Evolutionary conservation across 495 filamentous ascomycete species (phyloP), one percentile per base, ranked within the genome.

Genomic region (Aspergillus biplanus): DNA sequence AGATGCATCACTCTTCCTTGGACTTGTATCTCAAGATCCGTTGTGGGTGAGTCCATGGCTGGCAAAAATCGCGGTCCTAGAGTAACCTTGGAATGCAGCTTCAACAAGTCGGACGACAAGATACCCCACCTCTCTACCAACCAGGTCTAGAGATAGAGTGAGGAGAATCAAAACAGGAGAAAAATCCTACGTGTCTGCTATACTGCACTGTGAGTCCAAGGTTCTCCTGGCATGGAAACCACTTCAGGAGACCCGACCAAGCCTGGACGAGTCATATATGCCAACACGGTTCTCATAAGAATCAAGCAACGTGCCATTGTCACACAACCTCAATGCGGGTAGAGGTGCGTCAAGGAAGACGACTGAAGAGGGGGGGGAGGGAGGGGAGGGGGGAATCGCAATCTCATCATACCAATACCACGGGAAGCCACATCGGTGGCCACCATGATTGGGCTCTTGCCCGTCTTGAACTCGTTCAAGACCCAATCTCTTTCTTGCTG

Each of bases 401-500:
- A 75, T 74, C 78, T 80, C 86, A 90, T 96, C 95, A 97, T 97
- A 99, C 95, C 95, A 84, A 99, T 99, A 76, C 94, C 94, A 81
- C 95, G 86, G 35, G 95, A 96, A 55, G 95, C 95, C 57, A 99
- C 95, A 77, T 99, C 95, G 33, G 95, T 99, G 27, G 95, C 95
- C 60, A 99, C 92, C 76, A 99, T 85, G 63, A 97, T 86, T 53
- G 90, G 90, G 62, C 92, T 94, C 65, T 87, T 85, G 80, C 95
- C 93, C 67, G 92, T 92, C 88, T 98, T 99, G 86, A 99, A 99
- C 76, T 99, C 95, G 74, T 97, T 96, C 75, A 99, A 83, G 69
- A 99, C 95, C 95, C 95, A 99, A 81, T 99, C 95, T 81, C 95
- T 93, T 80, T 99, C 95, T 74, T 97, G 96, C 75, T 99, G 95